Percentiles rank a stretch among this genome's conserved stretches.
These are phyloP conservation scores for Hypoxylon sp. DNA, from an alignment of 2,329 filamentous ascomycete species.

Conservation along the genomic window DNA sequence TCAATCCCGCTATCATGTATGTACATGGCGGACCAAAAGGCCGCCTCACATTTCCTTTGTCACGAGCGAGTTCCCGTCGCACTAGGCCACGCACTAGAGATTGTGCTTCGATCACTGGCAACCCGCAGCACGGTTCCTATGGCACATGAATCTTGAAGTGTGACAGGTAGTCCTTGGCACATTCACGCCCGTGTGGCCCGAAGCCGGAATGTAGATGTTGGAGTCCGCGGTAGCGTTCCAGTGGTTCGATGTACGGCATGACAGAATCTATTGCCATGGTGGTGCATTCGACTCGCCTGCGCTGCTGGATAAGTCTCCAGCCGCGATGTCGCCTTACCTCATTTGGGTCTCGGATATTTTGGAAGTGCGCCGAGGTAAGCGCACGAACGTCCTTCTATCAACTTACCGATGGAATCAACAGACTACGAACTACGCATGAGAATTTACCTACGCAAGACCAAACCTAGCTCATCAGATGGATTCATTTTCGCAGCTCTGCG, in stretches of 20 bases:
- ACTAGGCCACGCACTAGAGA: constrained; percentile 27
- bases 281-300: background rate
- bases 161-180: constrained; percentile 40
- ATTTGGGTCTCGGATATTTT: too few relatives aligned
- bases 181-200: constrained; percentile 38
- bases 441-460: background rate
- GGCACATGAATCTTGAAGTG: constrained; percentile 44
- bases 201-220: constrained; percentile 14
- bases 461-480: background rate
- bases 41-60: constrained; percentile 34
- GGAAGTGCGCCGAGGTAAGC: background rate
- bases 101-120: constrained; percentile 40
- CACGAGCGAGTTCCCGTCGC: constrained; percentile 36
- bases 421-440: background rate
- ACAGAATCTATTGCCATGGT: constrained; percentile 22
- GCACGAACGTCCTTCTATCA: background rate
- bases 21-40: constrained; percentile 36
- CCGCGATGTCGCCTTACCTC: constrained; percentile 24
- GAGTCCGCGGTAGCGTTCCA: constrained; percentile 20
- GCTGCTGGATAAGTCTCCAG: constrained; percentile 18
- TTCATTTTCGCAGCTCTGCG: constrained; percentile 23
- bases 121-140: constrained; percentile 34
- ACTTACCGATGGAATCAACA: background rate
- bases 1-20: constrained; percentile 32
- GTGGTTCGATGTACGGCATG: constrained; percentile 31